These are phyloP conservation scores for Dinochytrium kinnereticum DNA, from an alignment of 371 early-diverging fungal genomes.

Conservation along the genomic window DNA sequence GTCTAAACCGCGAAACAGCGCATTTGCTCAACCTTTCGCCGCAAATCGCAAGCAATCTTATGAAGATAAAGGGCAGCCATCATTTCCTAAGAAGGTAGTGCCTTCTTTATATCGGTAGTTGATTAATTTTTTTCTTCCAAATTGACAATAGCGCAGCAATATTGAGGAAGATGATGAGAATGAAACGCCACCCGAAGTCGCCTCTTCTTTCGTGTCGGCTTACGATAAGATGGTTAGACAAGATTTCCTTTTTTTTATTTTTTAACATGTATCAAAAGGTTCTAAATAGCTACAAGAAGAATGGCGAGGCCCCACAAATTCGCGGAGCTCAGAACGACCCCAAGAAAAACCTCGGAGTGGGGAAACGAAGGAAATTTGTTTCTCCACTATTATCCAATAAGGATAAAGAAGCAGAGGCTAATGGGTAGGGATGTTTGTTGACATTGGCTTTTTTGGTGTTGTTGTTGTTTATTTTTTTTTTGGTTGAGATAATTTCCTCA, in stretches of 20 bases:
- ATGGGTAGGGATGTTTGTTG: not conserved
- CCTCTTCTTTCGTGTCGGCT: conserved; percentile 9
- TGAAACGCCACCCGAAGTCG: not conserved
- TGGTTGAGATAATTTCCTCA: no score
- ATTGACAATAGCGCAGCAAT: not conserved
- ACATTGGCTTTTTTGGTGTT: not conserved
- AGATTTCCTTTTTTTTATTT: not conserved
- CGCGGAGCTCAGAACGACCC: not conserved
- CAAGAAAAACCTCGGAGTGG: conserved; percentile 9
- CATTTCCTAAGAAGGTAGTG: not conserved
- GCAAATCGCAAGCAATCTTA: not conserved
- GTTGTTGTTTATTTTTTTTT: no score
- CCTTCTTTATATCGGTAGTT: not conserved
- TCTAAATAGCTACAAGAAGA: not conserved
- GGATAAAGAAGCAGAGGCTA: conserved; percentile 16
- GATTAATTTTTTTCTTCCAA: not conserved
- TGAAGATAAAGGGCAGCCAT: not conserved
- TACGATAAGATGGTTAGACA: conserved; percentile 16
- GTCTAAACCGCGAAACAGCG: not conserved
- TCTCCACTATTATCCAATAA: conserved; percentile 33
- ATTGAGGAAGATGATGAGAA: conserved; percentile 1
- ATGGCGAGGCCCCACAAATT: not conserved
- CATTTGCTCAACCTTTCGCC: not conserved
- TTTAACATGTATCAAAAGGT: not conserved
- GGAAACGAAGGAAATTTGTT: conserved; percentile 33